Conservation (phyloP, 1,139 yeast genomes). For the Meyerozyma athensensis region DNA sequence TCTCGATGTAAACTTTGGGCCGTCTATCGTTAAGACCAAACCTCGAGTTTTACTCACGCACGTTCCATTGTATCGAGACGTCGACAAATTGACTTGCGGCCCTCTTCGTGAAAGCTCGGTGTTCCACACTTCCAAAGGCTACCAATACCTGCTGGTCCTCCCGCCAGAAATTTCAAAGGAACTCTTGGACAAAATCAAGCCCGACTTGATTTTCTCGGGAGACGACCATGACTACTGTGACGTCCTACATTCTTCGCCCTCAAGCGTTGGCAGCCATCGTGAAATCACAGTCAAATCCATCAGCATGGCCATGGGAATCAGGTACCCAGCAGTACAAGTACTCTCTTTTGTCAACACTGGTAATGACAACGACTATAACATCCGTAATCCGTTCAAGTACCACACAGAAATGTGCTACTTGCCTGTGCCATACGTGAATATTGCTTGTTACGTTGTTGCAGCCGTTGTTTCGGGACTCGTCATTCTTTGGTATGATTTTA, state of each 20-base stretch:
- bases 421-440: slow-evolving; percentile 45
- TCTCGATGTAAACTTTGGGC: slow-evolving; percentile 17
- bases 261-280: slow-evolving; percentile 8
- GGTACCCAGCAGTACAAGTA: slow-evolving; percentile 50
- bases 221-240: slow-evolving; percentile 59
- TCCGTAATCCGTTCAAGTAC: slow-evolving; percentile 21
- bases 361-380: slow-evolving; percentile 12
- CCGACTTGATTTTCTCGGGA: slow-evolving; percentile 43
- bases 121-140: slow-evolving; percentile 30
- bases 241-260: slow-evolving; percentile 27
- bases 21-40: slow-evolving; percentile 11
- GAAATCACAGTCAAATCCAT: slow-evolving; percentile 54
- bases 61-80: slow-evolving; percentile 45
- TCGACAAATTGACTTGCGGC: slow-evolving; percentile 35
- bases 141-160: slow-evolving; percentile 51
- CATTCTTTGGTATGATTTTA: slow-evolving; percentile 28
- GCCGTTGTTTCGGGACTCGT: slow-evolving; percentile 31
- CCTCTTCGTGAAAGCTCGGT: slow-evolving; percentile 34
- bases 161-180: slow-evolving; percentile 23
- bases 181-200: slow-evolving; percentile 29
- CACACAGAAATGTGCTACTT: slow-evolving; percentile 44
- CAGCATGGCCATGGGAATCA: slow-evolving; percentile 58
- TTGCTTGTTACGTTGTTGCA: slow-evolving; percentile 31
- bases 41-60: slow-evolving; percentile 44
- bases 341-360: slow-evolving; percentile 25